Conservation (phyloP, 768 basidiomycete species). For the Pulveroboletus ravenelii region DNA sequence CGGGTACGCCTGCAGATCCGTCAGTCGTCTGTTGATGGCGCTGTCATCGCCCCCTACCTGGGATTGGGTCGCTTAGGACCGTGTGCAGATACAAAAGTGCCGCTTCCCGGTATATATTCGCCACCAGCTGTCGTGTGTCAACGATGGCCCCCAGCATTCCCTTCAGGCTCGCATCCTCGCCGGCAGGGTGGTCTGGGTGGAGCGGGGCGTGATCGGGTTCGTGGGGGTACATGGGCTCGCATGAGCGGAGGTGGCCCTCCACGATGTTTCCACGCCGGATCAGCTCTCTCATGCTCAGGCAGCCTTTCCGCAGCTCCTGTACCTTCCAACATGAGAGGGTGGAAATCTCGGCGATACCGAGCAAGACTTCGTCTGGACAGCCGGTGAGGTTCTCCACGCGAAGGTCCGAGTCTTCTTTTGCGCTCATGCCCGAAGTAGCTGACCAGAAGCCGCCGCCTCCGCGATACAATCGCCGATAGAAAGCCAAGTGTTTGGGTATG, state of each 20-base stretch:
- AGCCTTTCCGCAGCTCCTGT: constrained; percentile 56
- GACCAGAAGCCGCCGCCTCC: constrained; percentile 44
- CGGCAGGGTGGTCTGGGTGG: constrained; percentile 38
- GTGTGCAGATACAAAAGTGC: constrained; percentile 67
- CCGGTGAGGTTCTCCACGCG: constrained; percentile 69
- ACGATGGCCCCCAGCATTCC: constrained; percentile 33
- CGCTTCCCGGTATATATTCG: constrained; percentile 59
- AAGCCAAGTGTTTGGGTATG: constrained; percentile 58
- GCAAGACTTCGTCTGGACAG: constrained; percentile 73
- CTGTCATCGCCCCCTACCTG: constrained; percentile 43
- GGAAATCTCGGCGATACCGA: constrained; percentile 73
- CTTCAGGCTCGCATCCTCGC: constrained; percentile 16
- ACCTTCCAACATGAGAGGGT: constrained; percentile 72
- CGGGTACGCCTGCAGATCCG: constrained; percentile 55
- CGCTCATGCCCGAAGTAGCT: constrained; percentile 26
- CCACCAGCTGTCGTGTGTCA: constrained; percentile 47
- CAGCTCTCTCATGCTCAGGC: constrained; percentile 70
- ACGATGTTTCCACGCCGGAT: constrained; percentile 68
- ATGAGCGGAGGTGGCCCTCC: constrained; percentile 57
- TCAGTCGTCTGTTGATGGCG: constrained; percentile 1
- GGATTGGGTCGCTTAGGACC: constrained; percentile 61
- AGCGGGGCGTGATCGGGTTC: constrained; percentile 34
- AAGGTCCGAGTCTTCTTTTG: constrained; percentile 40
- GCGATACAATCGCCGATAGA: constrained; percentile 65
- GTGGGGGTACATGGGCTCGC: constrained; percentile 28